These are phyloP conservation scores for Bifiguratus adelaidae DNA, from an alignment of 192 early-diverging fungal species.

Conservation along the genomic window DNA sequence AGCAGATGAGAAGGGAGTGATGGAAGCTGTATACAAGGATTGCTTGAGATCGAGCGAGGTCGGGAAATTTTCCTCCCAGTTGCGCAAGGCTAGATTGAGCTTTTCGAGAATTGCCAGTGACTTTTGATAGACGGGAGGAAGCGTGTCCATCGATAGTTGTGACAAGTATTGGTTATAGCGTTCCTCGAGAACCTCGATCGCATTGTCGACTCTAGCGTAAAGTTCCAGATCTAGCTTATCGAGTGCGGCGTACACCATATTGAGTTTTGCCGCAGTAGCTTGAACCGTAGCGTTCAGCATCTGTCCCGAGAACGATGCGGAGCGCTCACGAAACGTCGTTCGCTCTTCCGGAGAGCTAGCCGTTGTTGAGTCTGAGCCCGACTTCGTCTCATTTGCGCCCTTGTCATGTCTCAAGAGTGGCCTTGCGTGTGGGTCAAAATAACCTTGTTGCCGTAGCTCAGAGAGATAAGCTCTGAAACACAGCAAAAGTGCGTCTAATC, in stretches of 20 bases:
- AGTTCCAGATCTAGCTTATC: slow-evolving; percentile 11
- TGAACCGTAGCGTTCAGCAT: not conserved
- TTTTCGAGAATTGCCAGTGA: slow-evolving; percentile 28
- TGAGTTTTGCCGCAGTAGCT: slow-evolving; percentile 6
- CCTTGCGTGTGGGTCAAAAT: too few relatives aligned
- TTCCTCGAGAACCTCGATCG: slow-evolving; percentile 1
- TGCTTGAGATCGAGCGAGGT: too few relatives aligned
- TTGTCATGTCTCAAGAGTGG: too few relatives aligned
- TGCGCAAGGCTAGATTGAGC: slow-evolving; percentile 22
- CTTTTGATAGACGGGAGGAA: too few relatives aligned
- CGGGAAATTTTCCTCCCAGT: slow-evolving; percentile 36
- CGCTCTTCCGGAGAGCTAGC: too few relatives aligned
- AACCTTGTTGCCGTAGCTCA: too few relatives aligned
- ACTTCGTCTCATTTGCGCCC: too few relatives aligned
- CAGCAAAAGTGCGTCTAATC: not conserved
- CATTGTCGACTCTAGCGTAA: slow-evolving; percentile 3
- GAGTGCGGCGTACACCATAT: slow-evolving; percentile 1
- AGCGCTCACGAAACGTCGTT: too few relatives aligned
- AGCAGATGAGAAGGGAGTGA: slow-evolving; percentile 4
- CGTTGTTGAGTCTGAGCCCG: too few relatives aligned
- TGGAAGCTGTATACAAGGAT: slow-evolving; percentile 19
- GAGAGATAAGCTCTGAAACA: not conserved
- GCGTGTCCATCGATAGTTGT: slow-evolving; percentile 11
- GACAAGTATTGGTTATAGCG: not conserved
- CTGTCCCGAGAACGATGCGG: too few relatives aligned